Evolutionary conservation across 1,284 basidiomycete genomes (phyloP).

Genomic region (Puccinia hordei): DNA sequence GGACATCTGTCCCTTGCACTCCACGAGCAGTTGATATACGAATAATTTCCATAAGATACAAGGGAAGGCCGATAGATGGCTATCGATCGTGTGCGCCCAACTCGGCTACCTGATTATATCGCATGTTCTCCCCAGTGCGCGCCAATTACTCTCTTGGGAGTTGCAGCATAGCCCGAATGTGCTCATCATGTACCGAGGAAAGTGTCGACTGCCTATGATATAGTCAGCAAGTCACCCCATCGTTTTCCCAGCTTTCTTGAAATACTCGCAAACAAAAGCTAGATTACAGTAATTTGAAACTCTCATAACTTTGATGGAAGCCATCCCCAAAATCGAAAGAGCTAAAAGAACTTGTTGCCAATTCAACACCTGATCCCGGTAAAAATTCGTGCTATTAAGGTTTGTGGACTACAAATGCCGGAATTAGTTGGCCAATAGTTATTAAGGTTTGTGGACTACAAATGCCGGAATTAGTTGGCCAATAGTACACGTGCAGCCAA

Average conservation of each 20-base stretch:
- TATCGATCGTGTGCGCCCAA: background rate
- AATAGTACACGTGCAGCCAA: too few relatives aligned
- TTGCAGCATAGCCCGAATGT: background rate
- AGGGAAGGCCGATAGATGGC: background rate
- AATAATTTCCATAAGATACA: background rate
- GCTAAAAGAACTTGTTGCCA: too few relatives aligned
- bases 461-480: too few relatives aligned
- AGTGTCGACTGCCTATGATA: background rate
- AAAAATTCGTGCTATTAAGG: too few relatives aligned
- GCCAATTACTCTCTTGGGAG: background rate
- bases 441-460: too few relatives aligned
- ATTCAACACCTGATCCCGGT: too few relatives aligned
- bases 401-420: too few relatives aligned
- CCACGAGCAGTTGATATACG: background rate
- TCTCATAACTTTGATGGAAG: background rate
- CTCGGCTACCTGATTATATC: background rate
- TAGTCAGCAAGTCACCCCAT: conserved; percentile 29
- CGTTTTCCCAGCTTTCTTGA: background rate
- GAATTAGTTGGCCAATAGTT: too few relatives aligned
- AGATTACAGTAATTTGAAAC: background rate
- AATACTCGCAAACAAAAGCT: conserved; percentile 12
- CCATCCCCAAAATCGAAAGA: too few relatives aligned
- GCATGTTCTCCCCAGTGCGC: conserved; percentile 8
- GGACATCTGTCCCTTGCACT: background rate
- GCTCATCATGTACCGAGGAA: background rate